Percentiles rank a stretch among this genome's conserved stretches.
phyloP scores from a whole-genome alignment of 2,329 filamentous ascomycete species.

The Beauveria pseudobassiana region DNA sequence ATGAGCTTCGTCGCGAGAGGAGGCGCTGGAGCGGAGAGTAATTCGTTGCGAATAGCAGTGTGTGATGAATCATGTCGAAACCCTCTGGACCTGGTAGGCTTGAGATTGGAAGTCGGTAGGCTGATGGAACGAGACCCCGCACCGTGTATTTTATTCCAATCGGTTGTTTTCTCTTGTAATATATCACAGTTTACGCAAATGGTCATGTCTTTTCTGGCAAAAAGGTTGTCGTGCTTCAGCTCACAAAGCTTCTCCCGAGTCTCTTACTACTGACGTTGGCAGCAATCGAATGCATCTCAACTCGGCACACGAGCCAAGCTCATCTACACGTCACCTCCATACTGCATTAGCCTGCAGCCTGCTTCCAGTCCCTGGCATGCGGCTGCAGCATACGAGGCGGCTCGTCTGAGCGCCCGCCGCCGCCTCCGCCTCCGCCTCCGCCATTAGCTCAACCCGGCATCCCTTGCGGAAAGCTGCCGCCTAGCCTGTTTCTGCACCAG shows the following conservation, averaged over 20 bases:
- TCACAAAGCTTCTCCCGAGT: too few relatives aligned
- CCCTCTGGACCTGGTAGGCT: not conserved
- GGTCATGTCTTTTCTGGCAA: not conserved
- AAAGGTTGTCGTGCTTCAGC: too few relatives aligned
- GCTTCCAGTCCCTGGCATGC: too few relatives aligned
- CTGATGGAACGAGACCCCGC: too few relatives aligned
- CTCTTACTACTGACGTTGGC: too few relatives aligned
- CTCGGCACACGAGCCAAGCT: too few relatives aligned
- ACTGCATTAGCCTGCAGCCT: too few relatives aligned
- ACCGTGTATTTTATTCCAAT: not conserved
- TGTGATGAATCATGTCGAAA: not conserved
- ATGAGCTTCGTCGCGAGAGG: constrained; percentile 37
- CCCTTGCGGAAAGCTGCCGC: not conserved
- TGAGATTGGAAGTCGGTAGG: not conserved
- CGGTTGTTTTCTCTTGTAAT: not conserved
- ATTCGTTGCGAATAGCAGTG: too few relatives aligned
- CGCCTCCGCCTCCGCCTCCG: not conserved
- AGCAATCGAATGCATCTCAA: too few relatives aligned
- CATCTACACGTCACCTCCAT: too few relatives aligned
- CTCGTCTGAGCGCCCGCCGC: not conserved
- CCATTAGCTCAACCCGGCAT: not conserved
- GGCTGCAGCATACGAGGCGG: too few relatives aligned
- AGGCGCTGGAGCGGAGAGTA: constrained; percentile 40
- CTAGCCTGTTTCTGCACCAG: not conserved
- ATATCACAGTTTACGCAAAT: not conserved